Evolutionary conservation across 805 yeast genomes (phyloP), one percentile per base, ranked within the genome.

Genomic region (Kuraishia ogatae): DNA sequence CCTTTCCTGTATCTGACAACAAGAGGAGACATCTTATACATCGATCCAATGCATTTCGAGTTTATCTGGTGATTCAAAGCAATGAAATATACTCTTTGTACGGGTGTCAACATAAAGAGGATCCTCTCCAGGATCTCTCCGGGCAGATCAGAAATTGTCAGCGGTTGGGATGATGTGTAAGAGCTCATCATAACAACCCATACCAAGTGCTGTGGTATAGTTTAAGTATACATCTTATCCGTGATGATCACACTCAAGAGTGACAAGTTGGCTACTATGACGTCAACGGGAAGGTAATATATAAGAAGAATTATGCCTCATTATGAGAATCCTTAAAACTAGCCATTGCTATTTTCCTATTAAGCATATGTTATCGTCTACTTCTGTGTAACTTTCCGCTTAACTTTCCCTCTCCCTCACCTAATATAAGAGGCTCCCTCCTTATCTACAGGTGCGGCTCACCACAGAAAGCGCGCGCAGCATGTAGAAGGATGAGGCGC

Each of bases 51-150:
- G n/a, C n/a, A 20, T 15, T 51, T 39, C 19, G 2, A 11, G 26
- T 22, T 10, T 22, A n/a, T 62, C 7, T 39, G 21, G 19, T 60
- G 19, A 15, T 54, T 56, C 3, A 35, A 35, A 35, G 43, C 13
- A 17, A 35, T 35, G 43, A 35, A 35, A 15, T 17, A 35, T 35
- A 35, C 7, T 11, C 43, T 35, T 17, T 35, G 43, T 3, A 17
- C 13, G 43, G 43, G 43, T 5, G 43, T 35, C 17, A 61, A 29
- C 39, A 52, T 49, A 2, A 22, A 47, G 13, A 65, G 48, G 4
- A 65, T 55, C 39, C 56, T 58, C 48, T 64, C 68, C 35, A 65
- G 54, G 22, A 65, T 50, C 58, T 65, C 68, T 50, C 59, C 60
- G 4, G 68, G 67, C 11, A 64, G 54, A 10, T 54, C 56, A 2